Evolutionary conservation across 257 asterid species (phyloP), one percentile per base, ranked within the genome.

Genomic region (Nicotiana tomentosiformis): DNA sequence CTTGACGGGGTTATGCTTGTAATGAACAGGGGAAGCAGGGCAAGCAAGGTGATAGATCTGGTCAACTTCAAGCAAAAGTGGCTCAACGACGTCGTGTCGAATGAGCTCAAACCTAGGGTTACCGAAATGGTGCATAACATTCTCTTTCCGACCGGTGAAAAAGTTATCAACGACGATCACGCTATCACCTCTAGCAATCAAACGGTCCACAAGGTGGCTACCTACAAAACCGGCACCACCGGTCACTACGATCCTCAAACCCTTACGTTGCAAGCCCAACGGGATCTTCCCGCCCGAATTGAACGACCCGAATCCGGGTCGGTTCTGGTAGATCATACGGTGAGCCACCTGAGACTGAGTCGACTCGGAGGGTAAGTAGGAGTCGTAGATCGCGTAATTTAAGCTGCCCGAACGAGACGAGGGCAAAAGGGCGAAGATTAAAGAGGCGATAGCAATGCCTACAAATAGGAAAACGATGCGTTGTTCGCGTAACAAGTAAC

Each of bases 41-140:
- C 99, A 96, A 35, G 99, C 99, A 81, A 96, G 91, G 26, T 96
- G 99, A 81, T 96, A 96, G 98, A 96, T 96, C 97, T 96, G 98
- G 86, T 96, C 99, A 7, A 96, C 99, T 80, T 96, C 99, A 39
- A 96, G 46, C 64, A 96, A 82, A 30, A 96, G 92, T 0, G 98
- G 98, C 86, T 96, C 98, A 4, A 96, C 99, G 88, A 96, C 99
- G 91, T 96, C 99, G 90, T 96, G 99, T 82, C 99, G 90, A 53
- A 96, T 96, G 65, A 96, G 91, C 82, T 96, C 98, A 68, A 96
- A 96, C 83, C 97, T 90, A 4, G 98, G 92, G 66, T 96, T 94
- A 14, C 93, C 91, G 32, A 96, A 92, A 84, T 96, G 99, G 82
- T 96, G 99, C 81, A 85, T 91, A 81, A 96, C 95, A 85, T 96